A percentile compares a stretch with the other conserved stretches of the same genome.
Evolutionary conservation across 2,329 filamentous ascomycete species (phyloP).

Genomic region (Colletotrichum euphorbiae): DNA sequence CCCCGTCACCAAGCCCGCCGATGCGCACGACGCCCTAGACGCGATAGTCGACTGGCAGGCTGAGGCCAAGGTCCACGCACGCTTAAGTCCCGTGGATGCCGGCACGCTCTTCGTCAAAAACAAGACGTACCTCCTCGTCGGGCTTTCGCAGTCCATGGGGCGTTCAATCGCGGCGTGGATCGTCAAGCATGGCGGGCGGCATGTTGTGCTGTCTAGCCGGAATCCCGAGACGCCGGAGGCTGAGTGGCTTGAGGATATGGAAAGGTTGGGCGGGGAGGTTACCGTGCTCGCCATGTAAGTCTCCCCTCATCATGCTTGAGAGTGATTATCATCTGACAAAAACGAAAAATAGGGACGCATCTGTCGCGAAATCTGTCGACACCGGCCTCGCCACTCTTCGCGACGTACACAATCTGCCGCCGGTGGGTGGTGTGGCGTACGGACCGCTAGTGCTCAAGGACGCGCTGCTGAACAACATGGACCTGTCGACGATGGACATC

Average conservation of each 20-base stretch:
- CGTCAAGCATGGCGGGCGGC: conserved; percentile 47
- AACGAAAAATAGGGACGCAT: conserved; percentile 7
- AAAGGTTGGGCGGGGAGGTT: conserved; percentile 7
- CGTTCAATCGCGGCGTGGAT: conserved; percentile 51
- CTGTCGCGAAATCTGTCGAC: conserved; percentile 38
- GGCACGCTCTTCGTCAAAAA: conserved; percentile 38
- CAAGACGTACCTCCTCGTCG: conserved; percentile 49
- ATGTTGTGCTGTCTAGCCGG: conserved; percentile 52
- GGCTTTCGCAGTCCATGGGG: conserved; percentile 47
- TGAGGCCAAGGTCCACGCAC: conserved; percentile 1
- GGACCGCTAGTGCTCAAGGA: conserved; percentile 59
- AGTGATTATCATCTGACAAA: conserved; percentile 31
- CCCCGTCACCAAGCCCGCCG: background rate
- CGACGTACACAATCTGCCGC: conserved; percentile 42
- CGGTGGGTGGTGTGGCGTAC: conserved; percentile 55
- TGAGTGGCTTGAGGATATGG: conserved; percentile 19
- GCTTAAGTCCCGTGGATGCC: background rate
- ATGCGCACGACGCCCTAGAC: no score
- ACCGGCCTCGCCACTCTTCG: conserved; percentile 35
- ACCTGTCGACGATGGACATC: conserved; percentile 42
- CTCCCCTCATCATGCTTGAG: conserved; percentile 39
- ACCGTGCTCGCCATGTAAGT: conserved; percentile 7
- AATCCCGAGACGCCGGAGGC: conserved; percentile 43
- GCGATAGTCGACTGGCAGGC: conserved; percentile 9
- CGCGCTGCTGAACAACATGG: conserved; percentile 46